Percentiles rank a stretch among this genome's conserved stretches.
Conservation (phyloP, 2,329 filamentous ascomycete genomes). For the Diaporthe destruens region DNA sequence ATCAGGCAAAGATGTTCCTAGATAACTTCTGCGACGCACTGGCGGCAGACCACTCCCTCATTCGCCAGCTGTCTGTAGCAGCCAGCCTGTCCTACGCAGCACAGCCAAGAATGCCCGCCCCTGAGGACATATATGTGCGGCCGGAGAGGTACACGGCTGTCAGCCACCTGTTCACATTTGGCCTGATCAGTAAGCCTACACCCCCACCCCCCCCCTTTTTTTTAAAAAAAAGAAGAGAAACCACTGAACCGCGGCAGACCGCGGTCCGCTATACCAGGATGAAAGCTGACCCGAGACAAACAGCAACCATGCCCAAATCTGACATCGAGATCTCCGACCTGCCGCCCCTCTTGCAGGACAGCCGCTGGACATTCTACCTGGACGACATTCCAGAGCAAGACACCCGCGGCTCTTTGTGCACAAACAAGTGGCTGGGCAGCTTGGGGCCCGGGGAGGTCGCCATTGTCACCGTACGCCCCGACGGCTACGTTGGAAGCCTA, state of each 20-base stretch:
- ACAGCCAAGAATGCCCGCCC: conserved; percentile 67
- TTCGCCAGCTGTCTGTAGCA: conserved; percentile 69
- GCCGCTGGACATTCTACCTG: conserved; percentile 79
- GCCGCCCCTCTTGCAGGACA: conserved; percentile 71
- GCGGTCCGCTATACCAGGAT: conserved; percentile 41
- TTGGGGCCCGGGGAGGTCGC: conserved; percentile 69
- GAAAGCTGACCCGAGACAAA: conserved; percentile 12
- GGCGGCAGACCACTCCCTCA: conserved; percentile 63
- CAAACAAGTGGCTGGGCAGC: conserved; percentile 77
- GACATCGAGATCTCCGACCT: conserved; percentile 76
- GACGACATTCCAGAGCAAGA: conserved; percentile 73
- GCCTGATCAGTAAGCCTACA: conserved; percentile 72
- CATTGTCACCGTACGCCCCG: conserved; percentile 77
- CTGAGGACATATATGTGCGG: conserved; percentile 74
- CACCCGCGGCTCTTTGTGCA: conserved; percentile 66
- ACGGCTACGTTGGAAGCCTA: conserved; percentile 80
- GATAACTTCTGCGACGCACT: conserved; percentile 69
- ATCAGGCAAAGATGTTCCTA: conserved; percentile 68
- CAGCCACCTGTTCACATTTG: conserved; percentile 78
- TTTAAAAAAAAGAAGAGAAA: not conserved
- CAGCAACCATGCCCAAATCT: conserved; percentile 70
- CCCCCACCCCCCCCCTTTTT: not conserved
- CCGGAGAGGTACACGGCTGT: conserved; percentile 77
- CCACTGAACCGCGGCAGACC: not conserved
- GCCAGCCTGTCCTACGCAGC: conserved; percentile 72